phyloP scores from a whole-genome alignment of 140 eudicot genomes.

The Bidens hawaiensis region DNA sequence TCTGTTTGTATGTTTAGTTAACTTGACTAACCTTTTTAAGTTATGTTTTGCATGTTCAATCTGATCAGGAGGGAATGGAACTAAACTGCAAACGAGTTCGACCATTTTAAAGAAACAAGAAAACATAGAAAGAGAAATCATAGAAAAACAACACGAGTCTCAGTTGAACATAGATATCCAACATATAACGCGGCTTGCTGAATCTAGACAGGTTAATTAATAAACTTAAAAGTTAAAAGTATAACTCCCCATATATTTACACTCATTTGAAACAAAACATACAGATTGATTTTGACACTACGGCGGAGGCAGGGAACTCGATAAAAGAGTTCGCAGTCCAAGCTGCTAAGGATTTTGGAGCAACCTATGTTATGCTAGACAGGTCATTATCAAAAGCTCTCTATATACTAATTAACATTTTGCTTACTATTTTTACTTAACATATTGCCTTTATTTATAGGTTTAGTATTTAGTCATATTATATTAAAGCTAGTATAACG shows the following conservation, averaged over 20 bases:
- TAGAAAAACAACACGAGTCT: constrained; percentile 24
- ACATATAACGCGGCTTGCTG: constrained; percentile 10
- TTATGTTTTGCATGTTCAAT: too few relatives aligned
- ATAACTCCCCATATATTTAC: too few relatives aligned
- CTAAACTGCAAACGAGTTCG: constrained; percentile 36
- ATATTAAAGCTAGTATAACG: too few relatives aligned
- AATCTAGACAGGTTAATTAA: constrained; percentile 5
- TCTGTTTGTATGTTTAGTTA: too few relatives aligned
- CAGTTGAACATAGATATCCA: constrained; percentile 18
- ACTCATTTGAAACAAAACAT: not conserved
- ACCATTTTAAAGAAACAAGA: constrained; percentile 35
- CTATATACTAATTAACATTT: too few relatives aligned
- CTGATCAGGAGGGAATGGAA: not conserved
- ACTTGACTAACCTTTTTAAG: too few relatives aligned
- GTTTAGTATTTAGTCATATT: too few relatives aligned
- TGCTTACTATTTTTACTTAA: too few relatives aligned
- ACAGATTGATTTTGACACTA: constrained; percentile 41
- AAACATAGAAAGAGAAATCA: constrained; percentile 23
- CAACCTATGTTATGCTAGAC: constrained; percentile 44
- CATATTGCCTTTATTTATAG: too few relatives aligned
- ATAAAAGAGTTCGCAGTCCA: constrained; percentile 34
- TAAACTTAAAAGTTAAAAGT: too few relatives aligned
- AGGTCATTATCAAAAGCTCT: constrained; percentile 25
- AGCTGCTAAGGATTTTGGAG: constrained; percentile 35
- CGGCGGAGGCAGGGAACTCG: constrained; percentile 35